A percentile compares a stretch with the other conserved stretches of the same genome.
These are phyloP conservation scores for Trametes sp. DNA, from an alignment of 1,284 basidiomycete genomes.

Conservation along the genomic window DNA sequence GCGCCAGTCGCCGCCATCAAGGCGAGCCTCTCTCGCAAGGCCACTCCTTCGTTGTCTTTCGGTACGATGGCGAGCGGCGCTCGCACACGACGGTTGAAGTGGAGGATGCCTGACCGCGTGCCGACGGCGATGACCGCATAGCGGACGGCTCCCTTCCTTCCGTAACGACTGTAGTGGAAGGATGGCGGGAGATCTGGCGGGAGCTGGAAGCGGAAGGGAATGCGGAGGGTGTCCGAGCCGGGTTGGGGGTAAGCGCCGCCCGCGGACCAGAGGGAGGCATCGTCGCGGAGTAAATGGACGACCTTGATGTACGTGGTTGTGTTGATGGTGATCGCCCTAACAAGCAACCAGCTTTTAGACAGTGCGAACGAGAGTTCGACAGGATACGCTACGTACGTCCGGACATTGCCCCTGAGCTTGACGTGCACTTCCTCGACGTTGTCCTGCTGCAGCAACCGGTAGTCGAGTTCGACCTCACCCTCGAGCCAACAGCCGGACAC, in stretches of 20 bases:
- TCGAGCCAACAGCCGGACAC: slow-evolving; percentile 10
- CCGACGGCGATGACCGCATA: slow-evolving; percentile 33
- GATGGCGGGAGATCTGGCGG: slow-evolving; percentile 34
- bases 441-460: slow-evolving; percentile 15
- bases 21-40: slow-evolving; percentile 13
- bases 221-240: slow-evolving; percentile 27
- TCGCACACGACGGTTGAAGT: slow-evolving; percentile 24
- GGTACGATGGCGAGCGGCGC: slow-evolving; percentile 32
- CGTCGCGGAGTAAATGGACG: background rate
- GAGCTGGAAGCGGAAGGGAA: slow-evolving; percentile 36
- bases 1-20: slow-evolving; percentile 17
- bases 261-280: background rate
- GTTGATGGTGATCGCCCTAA: background rate
- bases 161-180: slow-evolving; percentile 21
- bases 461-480: slow-evolving; percentile 20
- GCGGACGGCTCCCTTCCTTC: slow-evolving; percentile 7
- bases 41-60: slow-evolving; percentile 20
- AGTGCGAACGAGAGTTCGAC: no score
- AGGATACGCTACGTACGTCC: background rate
- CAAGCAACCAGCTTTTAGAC: no score
- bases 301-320: background rate
- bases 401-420: slow-evolving; percentile 3
- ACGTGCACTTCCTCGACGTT: slow-evolving; percentile 17
- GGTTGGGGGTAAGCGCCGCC: slow-evolving; percentile 12
- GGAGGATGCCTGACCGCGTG: slow-evolving; percentile 28